Evolutionary conservation across 2,329 filamentous ascomycete genomes (phyloP).

Genomic region (Ceratocystis harringtonii): DNA sequence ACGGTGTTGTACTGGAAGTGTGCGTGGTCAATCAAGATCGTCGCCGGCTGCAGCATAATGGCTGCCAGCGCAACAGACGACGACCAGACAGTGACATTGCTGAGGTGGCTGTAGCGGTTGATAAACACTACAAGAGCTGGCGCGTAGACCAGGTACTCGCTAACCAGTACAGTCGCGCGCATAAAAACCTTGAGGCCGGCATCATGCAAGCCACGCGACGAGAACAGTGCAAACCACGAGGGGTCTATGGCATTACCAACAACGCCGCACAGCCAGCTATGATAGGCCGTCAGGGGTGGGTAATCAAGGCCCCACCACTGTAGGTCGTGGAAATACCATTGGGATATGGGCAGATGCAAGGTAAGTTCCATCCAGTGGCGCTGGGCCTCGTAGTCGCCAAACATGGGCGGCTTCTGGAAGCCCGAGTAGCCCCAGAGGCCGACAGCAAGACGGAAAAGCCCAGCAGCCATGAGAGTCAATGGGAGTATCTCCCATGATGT

Average conservation of each 20-base stretch:
- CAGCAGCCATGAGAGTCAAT: constrained; percentile 74
- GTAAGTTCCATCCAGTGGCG: constrained; percentile 99
- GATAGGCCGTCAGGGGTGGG: constrained; percentile 91
- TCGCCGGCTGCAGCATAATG: constrained; percentile 80
- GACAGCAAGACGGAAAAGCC: constrained; percentile 83
- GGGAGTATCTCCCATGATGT: constrained; percentile 91
- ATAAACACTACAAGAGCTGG: constrained; percentile 77
- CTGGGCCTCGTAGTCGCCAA: constrained; percentile 95
- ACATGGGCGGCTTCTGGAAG: constrained; percentile 69
- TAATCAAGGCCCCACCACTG: constrained; percentile 98
- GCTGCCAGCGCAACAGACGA: constrained; percentile 73
- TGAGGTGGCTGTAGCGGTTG: constrained; percentile 60
- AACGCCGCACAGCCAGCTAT: constrained; percentile 88
- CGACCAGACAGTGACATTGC: constrained; percentile 67
- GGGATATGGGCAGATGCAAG: constrained; percentile 69
- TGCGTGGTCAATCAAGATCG: constrained; percentile 84
- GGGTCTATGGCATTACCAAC: constrained; percentile 68
- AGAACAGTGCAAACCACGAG: constrained; percentile 73
- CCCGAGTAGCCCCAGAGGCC: constrained; percentile 92
- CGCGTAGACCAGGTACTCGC: constrained; percentile 80
- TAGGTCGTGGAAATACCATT: constrained; percentile 97
- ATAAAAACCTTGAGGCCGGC: constrained; percentile 80
- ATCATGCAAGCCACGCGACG: constrained; percentile 69
- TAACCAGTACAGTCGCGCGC: constrained; percentile 79
- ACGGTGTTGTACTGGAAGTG: constrained; percentile 98